Conservation (phyloP, 495 filamentous ascomycete species). For the Xylaria sp. region DNA sequence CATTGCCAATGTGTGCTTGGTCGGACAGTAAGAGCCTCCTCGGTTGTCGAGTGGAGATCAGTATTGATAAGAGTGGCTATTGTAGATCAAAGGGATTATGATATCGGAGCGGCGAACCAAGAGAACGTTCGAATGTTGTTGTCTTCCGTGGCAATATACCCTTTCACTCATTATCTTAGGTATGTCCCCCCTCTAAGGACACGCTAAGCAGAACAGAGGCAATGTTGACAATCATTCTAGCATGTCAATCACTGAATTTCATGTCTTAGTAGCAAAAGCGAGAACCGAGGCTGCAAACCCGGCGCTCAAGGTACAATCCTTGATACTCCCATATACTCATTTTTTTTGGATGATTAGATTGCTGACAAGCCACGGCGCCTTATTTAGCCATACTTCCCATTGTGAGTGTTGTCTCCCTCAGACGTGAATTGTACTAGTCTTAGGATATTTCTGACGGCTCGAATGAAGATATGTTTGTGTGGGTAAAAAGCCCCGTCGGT, state of each 20-base stretch:
- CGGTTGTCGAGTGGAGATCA: neutral
- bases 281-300: constrained; percentile 69
- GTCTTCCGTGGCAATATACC: constrained; percentile 67
- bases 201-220: constrained; percentile 6
- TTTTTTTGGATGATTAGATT: constrained; percentile 14
- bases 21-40: constrained; percentile 62
- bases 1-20: constrained; percentile 78
- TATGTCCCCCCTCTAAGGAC: constrained; percentile 30
- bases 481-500: constrained; percentile 53
- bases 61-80: constrained; percentile 23
- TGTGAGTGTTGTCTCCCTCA: constrained; percentile 58
- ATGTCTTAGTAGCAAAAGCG: constrained; percentile 70
- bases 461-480: constrained; percentile 61
- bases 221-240: constrained; percentile 46
- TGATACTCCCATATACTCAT: constrained; percentile 27
- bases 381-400: constrained; percentile 71
- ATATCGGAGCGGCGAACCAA: constrained; percentile 67
- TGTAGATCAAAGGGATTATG: constrained; percentile 65
- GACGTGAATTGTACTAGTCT: constrained; percentile 1
- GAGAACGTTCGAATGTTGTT: constrained; percentile 68
- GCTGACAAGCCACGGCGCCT: constrained; percentile 33
- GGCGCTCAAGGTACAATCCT: constrained; percentile 62
- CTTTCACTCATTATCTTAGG: constrained; percentile 57
- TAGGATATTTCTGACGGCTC: constrained; percentile 28
- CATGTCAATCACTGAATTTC: constrained; percentile 70